Evolutionary conservation across 2,329 filamentous ascomycete genomes (phyloP), one percentile per base, ranked within the genome.

Genomic region (Sporothrix euskadiensis): DNA sequence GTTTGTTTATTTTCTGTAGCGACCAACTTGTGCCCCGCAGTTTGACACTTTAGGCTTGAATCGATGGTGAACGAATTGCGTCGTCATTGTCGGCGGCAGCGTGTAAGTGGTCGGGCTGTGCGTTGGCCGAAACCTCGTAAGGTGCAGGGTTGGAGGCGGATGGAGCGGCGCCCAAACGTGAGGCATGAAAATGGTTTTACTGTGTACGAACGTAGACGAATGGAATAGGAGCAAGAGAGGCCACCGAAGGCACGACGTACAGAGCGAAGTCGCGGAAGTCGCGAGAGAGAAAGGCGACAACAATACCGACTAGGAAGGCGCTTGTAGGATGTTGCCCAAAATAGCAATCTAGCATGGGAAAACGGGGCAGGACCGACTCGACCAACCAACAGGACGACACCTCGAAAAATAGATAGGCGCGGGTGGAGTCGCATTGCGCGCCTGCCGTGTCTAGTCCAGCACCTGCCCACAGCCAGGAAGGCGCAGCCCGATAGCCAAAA

Each of bases 281-380:
- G 32, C 22, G 26, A 68, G 26, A 44, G 59, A 26, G 16, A 26
- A 39, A 68, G 44, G 26, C 44, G 16, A 68, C 26, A 35, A 10
- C 49, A 7, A 5, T 32, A 19, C 44, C 39, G 44, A 52, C 65
- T n/a, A n/a, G 44, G 44, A 68, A 52, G 65, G 41, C 44, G 65
- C 65, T 49, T 68, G 26, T 49, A 44, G 35, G 47, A 3, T 32
- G 47, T 68, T 52, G 65, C 65, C 65, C 44, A 68, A 68, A 68
- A 68, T 68, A 68, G 65, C 61, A 47, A 47, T 66, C 19, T 14
- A 16, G 39, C 61, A 59, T 59, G 56, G 56, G 56, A 14, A 35
- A 59, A 59, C 5, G 56, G 56, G 56, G 56, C 56, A 57, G 56
- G 56, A 30, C 56, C 26, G 26, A 41, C 22, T 44, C 52, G 52